A percentile compares a stretch with the other conserved stretches of the same genome.
Conservation (phyloP, 495 filamentous ascomycete species). For the Lepidopterella palustris region DNA sequence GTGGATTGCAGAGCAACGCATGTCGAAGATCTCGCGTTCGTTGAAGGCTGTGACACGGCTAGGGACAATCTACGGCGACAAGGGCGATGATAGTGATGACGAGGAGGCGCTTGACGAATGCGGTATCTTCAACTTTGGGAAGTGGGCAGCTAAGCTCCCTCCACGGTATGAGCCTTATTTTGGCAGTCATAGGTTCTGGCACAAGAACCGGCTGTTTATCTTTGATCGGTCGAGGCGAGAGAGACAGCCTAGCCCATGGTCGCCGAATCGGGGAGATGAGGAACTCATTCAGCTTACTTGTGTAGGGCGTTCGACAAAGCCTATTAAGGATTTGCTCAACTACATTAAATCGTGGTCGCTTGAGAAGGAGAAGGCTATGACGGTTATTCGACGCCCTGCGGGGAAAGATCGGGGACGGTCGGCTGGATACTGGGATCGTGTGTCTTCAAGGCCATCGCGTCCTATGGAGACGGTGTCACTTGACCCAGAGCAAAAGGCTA, state of each 20-base stretch:
- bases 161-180: constrained; percentile 47
- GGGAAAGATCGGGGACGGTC: constrained; percentile 37
- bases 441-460: constrained; percentile 62
- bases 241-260: neutral
- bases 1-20: constrained; percentile 52
- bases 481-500: constrained; percentile 64
- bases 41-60: constrained; percentile 52
- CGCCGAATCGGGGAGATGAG: constrained; percentile 30
- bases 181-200: constrained; percentile 41
- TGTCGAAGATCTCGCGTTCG: constrained; percentile 46
- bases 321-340: constrained; percentile 56
- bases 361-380: constrained; percentile 39
- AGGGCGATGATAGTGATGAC: constrained; percentile 40
- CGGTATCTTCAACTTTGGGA: constrained; percentile 35
- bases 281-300: constrained; percentile 43
- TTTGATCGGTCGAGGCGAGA: constrained; percentile 18
- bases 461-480: constrained; percentile 81
- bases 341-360: constrained; percentile 41
- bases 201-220: constrained; percentile 30
- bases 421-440: constrained; percentile 51
- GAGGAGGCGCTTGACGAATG: constrained; percentile 30
- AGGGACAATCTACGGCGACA: constrained; percentile 40
- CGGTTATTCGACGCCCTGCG: constrained; percentile 46
- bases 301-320: constrained; percentile 47
- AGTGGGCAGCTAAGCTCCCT: constrained; percentile 43